Conservation (phyloP, 116 monocot species). For the Posidonia oceanica region DNA sequence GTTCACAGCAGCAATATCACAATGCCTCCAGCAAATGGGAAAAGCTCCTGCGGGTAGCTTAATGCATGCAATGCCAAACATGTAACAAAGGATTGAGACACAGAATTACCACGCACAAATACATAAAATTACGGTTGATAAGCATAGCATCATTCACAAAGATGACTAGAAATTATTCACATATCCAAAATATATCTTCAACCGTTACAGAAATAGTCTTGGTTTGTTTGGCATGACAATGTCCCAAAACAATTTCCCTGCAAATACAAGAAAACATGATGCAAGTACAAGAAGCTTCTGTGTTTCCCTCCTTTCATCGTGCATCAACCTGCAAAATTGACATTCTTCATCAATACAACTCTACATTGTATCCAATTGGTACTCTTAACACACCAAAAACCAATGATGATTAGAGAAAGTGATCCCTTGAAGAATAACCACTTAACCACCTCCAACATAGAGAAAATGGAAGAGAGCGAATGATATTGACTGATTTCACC, state of each 20-base stretch:
- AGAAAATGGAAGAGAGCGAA: too few relatives aligned
- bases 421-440: not conserved
- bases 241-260: not conserved
- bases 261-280: not conserved
- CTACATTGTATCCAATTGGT: too few relatives aligned
- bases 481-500: too few relatives aligned
- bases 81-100: not conserved
- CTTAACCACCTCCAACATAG: too few relatives aligned
- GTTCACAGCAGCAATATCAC: too few relatives aligned
- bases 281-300: slow-evolving; percentile 1
- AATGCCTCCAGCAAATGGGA: too few relatives aligned
- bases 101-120: not conserved
- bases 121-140: not conserved
- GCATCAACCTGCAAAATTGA: not conserved
- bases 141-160: not conserved
- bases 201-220: too few relatives aligned
- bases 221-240: not conserved
- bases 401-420: too few relatives aligned
- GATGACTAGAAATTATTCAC: slow-evolving; percentile 2
- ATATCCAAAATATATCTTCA: not conserved
- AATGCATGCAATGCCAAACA: too few relatives aligned
- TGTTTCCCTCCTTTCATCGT: not conserved
- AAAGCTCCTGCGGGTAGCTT: too few relatives aligned
- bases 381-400: not conserved
- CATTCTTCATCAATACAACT: not conserved